Evolutionary conservation across 192 early-diverging fungal genomes (phyloP).

Genomic region (Obelidium mucronatum): DNA sequence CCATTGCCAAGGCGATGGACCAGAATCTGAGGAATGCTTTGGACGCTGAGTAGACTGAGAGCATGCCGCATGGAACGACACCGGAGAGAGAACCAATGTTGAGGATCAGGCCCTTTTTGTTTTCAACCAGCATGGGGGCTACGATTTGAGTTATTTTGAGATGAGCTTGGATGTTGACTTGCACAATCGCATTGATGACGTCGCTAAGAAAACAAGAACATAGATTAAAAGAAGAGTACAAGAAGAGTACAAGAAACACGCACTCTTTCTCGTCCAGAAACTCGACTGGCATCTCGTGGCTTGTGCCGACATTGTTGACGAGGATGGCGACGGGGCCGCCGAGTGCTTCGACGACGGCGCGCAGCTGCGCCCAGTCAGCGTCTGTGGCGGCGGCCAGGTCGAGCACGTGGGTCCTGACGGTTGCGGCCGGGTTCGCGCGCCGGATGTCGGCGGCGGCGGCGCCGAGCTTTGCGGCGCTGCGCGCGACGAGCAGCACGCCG

Average conservation of each 20-base stretch:
- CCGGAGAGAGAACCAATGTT: slow-evolving; percentile 94
- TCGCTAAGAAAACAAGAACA: too few relatives aligned
- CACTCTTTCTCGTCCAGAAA: slow-evolving; percentile 58
- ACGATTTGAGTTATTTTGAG: slow-evolving; percentile 82
- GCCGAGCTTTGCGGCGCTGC: slow-evolving; percentile 81
- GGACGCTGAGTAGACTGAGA: slow-evolving; percentile 91
- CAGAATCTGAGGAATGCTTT: slow-evolving; percentile 93
- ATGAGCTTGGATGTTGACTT: slow-evolving; percentile 86
- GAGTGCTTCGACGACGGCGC: slow-evolving; percentile 59
- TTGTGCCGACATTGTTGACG: slow-evolving; percentile 95
- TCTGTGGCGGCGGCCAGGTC: slow-evolving; percentile 76
- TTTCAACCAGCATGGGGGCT: slow-evolving; percentile 79
- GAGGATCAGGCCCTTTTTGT: slow-evolving; percentile 82
- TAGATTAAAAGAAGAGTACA: too few relatives aligned
- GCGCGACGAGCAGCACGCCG: slow-evolving; percentile 85
- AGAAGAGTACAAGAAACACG: too few relatives aligned
- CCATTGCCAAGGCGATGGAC: slow-evolving; percentile 87
- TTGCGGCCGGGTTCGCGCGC: not conserved
- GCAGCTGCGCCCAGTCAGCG: slow-evolving; percentile 75
- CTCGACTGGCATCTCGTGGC: slow-evolving; percentile 88
- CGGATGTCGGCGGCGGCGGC: slow-evolving; percentile 28
- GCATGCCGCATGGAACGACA: slow-evolving; percentile 79
- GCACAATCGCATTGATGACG: slow-evolving; percentile 75
- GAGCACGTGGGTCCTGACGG: slow-evolving; percentile 58
- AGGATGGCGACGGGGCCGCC: slow-evolving; percentile 60